Conservation (phyloP, 2,329 filamentous ascomycete genomes). For the Cercospora canescens region DNA sequence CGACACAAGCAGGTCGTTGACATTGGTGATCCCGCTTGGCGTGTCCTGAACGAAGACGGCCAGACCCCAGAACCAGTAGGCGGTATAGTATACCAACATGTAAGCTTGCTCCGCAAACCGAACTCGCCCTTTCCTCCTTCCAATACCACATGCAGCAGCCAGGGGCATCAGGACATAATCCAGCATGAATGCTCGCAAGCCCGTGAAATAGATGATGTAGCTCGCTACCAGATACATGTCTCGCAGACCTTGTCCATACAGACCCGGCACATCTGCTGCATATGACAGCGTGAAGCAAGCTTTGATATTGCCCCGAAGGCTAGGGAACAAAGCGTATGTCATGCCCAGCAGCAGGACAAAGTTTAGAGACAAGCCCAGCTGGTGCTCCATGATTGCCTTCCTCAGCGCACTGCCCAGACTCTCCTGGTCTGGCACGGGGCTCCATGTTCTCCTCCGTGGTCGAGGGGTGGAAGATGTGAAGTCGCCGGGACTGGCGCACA, state of each 20-base stretch:
- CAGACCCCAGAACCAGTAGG: conserved; percentile 82
- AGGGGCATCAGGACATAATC: conserved; percentile 83
- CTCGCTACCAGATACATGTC: conserved; percentile 76
- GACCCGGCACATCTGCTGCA: conserved; percentile 48
- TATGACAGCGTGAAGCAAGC: conserved; percentile 90
- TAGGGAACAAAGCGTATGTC: conserved; percentile 79
- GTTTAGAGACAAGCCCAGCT: conserved; percentile 73
- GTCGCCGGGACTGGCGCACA: conserved; percentile 29
- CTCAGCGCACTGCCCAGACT: conserved; percentile 36
- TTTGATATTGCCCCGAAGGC: conserved; percentile 72
- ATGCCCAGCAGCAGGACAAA: conserved; percentile 80
- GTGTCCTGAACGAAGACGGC: conserved; percentile 50
- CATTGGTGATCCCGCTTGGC: conserved; percentile 21
- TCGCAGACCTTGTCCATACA: conserved; percentile 75
- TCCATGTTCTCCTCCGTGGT: conserved; percentile 21
- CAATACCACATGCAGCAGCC: conserved; percentile 70
- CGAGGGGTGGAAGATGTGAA: conserved; percentile 12
- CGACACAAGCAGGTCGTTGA: conserved; percentile 32
- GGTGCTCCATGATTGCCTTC: conserved; percentile 42
- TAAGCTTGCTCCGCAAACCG: conserved; percentile 94
- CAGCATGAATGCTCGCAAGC: conserved; percentile 78
- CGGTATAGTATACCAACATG: conserved; percentile 78
- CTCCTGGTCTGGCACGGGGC: conserved; percentile 27
- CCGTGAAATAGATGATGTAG: conserved; percentile 83
- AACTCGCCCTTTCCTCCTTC: conserved; percentile 70